Evolutionary conservation across 805 yeast genomes (phyloP).

Genomic region (Saturnispora kantuleensis): DNA sequence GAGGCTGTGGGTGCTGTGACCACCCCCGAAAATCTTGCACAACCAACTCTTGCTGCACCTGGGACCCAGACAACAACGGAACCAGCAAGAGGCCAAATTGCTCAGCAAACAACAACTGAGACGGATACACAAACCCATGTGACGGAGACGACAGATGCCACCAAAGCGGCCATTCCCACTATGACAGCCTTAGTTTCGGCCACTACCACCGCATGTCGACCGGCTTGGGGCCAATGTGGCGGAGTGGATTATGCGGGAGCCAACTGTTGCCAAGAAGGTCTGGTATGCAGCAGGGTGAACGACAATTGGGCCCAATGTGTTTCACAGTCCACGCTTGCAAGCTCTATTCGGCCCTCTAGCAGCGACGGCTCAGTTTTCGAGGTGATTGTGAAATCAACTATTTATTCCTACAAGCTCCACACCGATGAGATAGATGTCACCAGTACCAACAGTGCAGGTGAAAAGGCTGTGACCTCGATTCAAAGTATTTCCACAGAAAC

Average conservation of each 20-base stretch:
- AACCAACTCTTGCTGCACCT: neutral
- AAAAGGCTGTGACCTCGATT: slow-evolving; percentile 5
- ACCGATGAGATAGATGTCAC: neutral
- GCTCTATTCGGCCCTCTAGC: neutral
- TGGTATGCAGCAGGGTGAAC: slow-evolving; percentile 18
- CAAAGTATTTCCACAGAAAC: slow-evolving; percentile 12
- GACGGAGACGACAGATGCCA: neutral
- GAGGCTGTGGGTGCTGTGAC: no score
- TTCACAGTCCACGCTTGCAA: slow-evolving; percentile 16
- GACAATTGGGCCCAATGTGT: slow-evolving; percentile 25
- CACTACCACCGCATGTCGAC: slow-evolving; percentile 16
- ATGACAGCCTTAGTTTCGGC: slow-evolving; percentile 1
- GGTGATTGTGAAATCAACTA: slow-evolving; percentile 1
- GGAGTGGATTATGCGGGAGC: slow-evolving; percentile 21
- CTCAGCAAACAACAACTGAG: neutral
- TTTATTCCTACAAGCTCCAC: slow-evolving; percentile 1
- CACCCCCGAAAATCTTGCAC: neutral
- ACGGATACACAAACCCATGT: neutral
- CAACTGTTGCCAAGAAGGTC: slow-evolving; percentile 20
- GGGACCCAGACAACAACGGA: no score
- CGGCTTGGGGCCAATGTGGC: slow-evolving; percentile 25
- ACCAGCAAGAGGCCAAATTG: no score
- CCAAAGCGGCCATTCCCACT: slow-evolving; percentile 6
- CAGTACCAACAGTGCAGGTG: slow-evolving; percentile 1
- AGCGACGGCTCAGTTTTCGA: no score